phyloP scores from a whole-genome alignment of 1,284 basidiomycete species.

The Rugosomyces carneus region DNA sequence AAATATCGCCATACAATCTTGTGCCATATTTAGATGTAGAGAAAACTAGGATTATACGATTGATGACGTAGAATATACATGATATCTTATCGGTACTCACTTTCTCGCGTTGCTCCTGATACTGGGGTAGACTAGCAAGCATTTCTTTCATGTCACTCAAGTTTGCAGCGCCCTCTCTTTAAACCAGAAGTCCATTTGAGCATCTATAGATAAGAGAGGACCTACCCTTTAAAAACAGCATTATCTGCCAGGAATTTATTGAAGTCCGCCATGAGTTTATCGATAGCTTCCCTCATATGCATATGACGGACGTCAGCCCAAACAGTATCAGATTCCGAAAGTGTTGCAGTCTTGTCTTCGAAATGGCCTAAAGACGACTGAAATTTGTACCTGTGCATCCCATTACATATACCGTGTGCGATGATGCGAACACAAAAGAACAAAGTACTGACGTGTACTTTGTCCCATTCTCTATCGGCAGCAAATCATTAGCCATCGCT shows the following conservation, averaged over 20 bases:
- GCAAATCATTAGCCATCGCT: conserved; percentile 95
- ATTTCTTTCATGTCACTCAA: conserved; percentile 99
- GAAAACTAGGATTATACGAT: conserved; percentile 63
- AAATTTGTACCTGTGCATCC: conserved; percentile 72
- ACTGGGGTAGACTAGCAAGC: conserved; percentile 93
- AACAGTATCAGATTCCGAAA: conserved; percentile 84
- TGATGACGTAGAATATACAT: neutral
- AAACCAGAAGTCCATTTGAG: conserved; percentile 4
- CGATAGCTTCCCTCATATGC: conserved; percentile 98
- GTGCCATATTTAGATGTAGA: conserved; percentile 94
- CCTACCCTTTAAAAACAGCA: conserved; percentile 82
- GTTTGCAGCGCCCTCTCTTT: conserved; percentile 75
- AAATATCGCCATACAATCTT: conserved; percentile 94
- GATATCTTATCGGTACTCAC: conserved; percentile 29
- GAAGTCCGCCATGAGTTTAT: conserved; percentile 94
- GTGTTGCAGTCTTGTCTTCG: conserved; percentile 82
- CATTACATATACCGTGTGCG: neutral
- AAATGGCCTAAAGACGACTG: conserved; percentile 75
- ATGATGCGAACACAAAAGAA: neutral
- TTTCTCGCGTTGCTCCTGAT: conserved; percentile 93
- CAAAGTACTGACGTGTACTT: conserved; percentile 69
- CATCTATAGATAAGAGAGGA: conserved; percentile 15
- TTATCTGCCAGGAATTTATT: conserved; percentile 91
- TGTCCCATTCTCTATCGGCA: conserved; percentile 82
- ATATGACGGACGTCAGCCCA: conserved; percentile 94